Evolutionary conservation across 441 rosid species (phyloP), one percentile per base, ranked within the genome.

Genomic region (Geranium incanum): DNA sequence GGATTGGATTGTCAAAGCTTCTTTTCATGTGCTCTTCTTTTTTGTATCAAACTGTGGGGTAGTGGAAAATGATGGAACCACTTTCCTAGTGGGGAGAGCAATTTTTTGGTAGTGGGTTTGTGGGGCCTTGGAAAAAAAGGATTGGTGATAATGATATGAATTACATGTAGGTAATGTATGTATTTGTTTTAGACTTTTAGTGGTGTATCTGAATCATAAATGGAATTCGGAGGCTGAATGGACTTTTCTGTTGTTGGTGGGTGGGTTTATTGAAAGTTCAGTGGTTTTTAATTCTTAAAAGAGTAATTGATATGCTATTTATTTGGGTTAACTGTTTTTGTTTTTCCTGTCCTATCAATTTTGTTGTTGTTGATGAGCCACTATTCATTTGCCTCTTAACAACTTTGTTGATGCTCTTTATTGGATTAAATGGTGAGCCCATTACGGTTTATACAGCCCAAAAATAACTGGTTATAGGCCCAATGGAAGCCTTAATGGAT

Each of bases 21-120:
- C 73, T 79, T 77, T 82, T 77, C 88, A 84, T 82, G 73, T 78
- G 80, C 82, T 70, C 66, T 80, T 75, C 76, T 79, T 75, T 77
- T 79, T 70, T 62, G 75, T 70, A 71, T 70, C 78, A 52, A 69
- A 73, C 75, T 81, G 52, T 78, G 83, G 84, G 78, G 3, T 68
- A 75, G 89, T 86, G 90, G 94, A 82, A 80, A 78, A 82, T 83
- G 95, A 81, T 82, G 87, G 81, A 79, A 81, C 83, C 87, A 18
- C 74, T 79, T 84, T 85, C 71, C 43, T 83, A 74, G 85, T 81
- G 86, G 86, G 68, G 86, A 76, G 65, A 76, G 65, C 77, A 74
- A 45, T 72, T 79, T 79, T 83, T 80, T 74, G 74, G 72, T 82
- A 86, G 92, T 92, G 95, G 88, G 79, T 41, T 76, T 59, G 94